phyloP scores from a whole-genome alignment of 129 eudicot genomes.

The Chrysanthemum makinoi region DNA sequence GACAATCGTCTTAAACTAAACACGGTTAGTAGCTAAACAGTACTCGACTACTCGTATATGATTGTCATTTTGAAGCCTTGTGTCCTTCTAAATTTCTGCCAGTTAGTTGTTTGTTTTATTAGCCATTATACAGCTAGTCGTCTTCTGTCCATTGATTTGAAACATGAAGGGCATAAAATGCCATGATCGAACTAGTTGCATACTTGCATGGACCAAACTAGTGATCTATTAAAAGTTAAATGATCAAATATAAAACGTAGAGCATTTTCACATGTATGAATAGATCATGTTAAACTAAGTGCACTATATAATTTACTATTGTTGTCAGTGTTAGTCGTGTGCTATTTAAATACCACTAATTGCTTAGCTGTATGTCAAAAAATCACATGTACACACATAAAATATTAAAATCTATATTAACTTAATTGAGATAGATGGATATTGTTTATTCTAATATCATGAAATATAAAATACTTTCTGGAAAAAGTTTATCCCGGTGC shows the following conservation, averaged over 20 bases:
- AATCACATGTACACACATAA: too few species aligned
- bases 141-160: conserved; percentile 5
- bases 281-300: too few species aligned
- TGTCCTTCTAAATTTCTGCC: conserved; percentile 13
- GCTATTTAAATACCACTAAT: too few species aligned
- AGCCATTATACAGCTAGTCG: conserved; percentile 19
- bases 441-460: neutral
- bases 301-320: too few species aligned
- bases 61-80: conserved; percentile 15
- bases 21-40: conserved; percentile 40
- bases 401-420: too few species aligned
- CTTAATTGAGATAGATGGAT: neutral
- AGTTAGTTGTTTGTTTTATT: conserved; percentile 29
- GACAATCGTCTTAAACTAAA: conserved; percentile 77
- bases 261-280: too few species aligned
- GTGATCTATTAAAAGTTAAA: too few species aligned
- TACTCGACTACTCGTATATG: neutral
- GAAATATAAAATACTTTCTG: neutral
- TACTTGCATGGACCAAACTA: neutral
- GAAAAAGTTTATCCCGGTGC: conserved; percentile 19
- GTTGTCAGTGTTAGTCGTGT: too few species aligned
- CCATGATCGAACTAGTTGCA: conserved; percentile 1
- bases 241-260: too few species aligned
- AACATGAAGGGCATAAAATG: conserved; percentile 15
- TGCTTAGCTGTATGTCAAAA: too few species aligned